phyloP scores from a whole-genome alignment of 225 moss, liverwort and hornwort species.

The Straminergon stramineum region DNA sequence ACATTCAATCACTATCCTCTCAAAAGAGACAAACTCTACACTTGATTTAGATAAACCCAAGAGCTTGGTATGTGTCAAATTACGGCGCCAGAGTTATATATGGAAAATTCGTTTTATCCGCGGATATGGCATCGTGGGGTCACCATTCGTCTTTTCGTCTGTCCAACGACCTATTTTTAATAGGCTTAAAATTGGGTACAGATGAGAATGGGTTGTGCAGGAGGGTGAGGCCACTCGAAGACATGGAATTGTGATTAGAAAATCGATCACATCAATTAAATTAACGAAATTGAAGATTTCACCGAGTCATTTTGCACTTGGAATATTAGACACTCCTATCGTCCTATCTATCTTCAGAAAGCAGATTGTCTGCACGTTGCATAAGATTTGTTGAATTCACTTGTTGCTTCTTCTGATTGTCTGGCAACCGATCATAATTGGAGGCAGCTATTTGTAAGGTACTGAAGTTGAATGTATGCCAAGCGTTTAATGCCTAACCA shows the following conservation, averaged over 20 bases:
- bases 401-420: not conserved
- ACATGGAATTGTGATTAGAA: too few species aligned
- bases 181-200: too few species aligned
- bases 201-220: too few species aligned
- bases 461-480: not conserved
- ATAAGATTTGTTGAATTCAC: not conserved
- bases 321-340: not conserved
- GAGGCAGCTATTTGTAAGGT: not conserved
- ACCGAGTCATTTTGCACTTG: not conserved
- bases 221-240: too few species aligned
- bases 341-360: not conserved
- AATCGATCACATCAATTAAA: too few species aligned
- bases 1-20: too few species aligned
- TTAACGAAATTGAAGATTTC: not conserved
- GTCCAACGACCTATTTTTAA: not conserved
- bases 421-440: not conserved
- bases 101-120: too few species aligned
- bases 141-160: not conserved
- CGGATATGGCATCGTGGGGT: not conserved
- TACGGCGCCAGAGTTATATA: too few species aligned
- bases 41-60: too few species aligned
- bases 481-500: too few species aligned
- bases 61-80: too few species aligned
- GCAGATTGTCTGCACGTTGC: not conserved
- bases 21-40: too few species aligned